These are phyloP conservation scores for Pseudonectria buxi DNA, from an alignment of 2,329 filamentous ascomycete species.

Conservation along the genomic window DNA sequence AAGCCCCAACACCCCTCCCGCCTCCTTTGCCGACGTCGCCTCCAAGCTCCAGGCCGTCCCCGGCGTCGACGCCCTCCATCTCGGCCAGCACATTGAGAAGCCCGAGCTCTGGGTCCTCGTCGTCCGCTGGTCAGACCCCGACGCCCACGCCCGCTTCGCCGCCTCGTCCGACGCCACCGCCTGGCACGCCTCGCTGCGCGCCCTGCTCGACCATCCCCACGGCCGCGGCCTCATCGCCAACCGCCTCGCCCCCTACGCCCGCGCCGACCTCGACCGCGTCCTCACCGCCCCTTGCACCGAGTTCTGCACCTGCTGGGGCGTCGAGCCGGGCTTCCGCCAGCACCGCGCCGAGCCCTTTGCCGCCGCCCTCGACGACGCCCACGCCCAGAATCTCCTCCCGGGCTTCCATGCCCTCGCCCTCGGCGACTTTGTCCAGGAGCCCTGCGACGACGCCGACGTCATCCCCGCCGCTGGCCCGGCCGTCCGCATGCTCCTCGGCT, in stretches of 20 bases:
- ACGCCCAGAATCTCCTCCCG: slow-evolving; percentile 5
- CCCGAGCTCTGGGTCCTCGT: slow-evolving; percentile 26
- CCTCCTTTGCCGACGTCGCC: slow-evolving; percentile 20
- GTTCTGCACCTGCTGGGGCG: slow-evolving; percentile 29
- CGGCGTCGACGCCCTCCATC: slow-evolving; percentile 27
- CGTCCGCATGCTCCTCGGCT: slow-evolving; percentile 30
- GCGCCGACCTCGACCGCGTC: slow-evolving; percentile 17
- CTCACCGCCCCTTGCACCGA: slow-evolving; percentile 33
- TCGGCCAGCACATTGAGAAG: slow-evolving; percentile 29
- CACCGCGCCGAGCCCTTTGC: slow-evolving; percentile 25
- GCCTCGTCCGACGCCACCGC: slow-evolving; percentile 34
- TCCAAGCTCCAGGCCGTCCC: slow-evolving; percentile 24
- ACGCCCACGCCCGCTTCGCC: slow-evolving; percentile 33
- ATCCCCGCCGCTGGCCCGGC: slow-evolving; percentile 20
- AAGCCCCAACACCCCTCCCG: slow-evolving; percentile 19
- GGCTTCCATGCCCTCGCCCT: slow-evolving; percentile 28
- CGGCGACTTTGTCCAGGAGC: slow-evolving; percentile 27
- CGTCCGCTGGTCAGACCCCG: slow-evolving; percentile 28
- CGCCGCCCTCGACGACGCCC: slow-evolving; percentile 14
- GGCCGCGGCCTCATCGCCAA: slow-evolving; percentile 18
- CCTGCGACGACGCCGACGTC: slow-evolving; percentile 20
- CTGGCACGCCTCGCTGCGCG: slow-evolving; percentile 31
- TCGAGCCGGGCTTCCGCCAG: slow-evolving; percentile 25
- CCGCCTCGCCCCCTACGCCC: slow-evolving; percentile 12
- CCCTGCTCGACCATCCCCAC: slow-evolving; percentile 24